Evolutionary conservation across 2,329 filamentous ascomycete species (phyloP).

Genomic region (Claviceps sp.): DNA sequence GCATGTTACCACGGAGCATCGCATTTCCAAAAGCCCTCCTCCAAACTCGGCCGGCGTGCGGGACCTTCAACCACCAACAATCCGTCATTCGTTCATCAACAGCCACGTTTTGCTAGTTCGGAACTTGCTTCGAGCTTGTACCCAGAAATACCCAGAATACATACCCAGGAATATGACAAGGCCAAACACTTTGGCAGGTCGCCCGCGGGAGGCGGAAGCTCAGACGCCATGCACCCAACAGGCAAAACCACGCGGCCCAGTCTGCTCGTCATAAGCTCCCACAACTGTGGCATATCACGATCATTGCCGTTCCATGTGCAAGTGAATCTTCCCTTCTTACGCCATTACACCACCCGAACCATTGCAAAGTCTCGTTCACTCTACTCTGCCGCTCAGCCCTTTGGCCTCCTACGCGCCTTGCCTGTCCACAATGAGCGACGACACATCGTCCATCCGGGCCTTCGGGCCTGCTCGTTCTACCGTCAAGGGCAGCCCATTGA

Average conservation of each 20-base stretch:
- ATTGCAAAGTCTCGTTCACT: neutral
- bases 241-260: neutral
- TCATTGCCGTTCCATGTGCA: neutral
- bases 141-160: too few relatives aligned
- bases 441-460: conserved; percentile 42
- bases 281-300: neutral
- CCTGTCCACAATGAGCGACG: conserved; percentile 22
- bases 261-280: conserved; percentile 1
- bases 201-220: neutral
- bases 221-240: neutral
- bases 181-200: neutral
- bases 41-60: neutral
- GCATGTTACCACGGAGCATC: neutral
- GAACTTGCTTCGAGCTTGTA: neutral
- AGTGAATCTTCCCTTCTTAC: neutral
- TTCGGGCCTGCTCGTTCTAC: conserved; percentile 55
- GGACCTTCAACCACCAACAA: neutral
- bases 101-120: neutral
- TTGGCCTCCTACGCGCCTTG: neutral
- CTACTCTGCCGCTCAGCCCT: neutral
- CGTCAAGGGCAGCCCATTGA: conserved; percentile 46
- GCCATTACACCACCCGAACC: neutral
- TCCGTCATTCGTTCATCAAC: neutral
- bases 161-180: too few relatives aligned
- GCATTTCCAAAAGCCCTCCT: neutral